Percentiles rank a stretch among this genome's conserved stretches.
phyloP scores from a whole-genome alignment of 768 basidiomycete genomes.

The Coprinopsis strossmayeri region DNA sequence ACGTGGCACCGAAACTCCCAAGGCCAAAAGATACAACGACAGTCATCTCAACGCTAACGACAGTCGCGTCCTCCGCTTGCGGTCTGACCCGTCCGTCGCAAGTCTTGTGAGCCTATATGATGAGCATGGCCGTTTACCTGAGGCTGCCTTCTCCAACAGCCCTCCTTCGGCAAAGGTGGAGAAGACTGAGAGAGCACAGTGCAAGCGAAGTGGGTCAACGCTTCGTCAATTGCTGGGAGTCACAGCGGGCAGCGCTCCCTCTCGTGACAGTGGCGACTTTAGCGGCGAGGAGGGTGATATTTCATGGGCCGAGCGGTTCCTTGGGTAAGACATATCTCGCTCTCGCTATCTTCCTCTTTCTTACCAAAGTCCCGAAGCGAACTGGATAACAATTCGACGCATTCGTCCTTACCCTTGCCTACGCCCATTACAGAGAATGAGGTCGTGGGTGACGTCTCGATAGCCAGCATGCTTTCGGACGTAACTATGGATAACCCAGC shows the following conservation, averaged over 20 bases:
- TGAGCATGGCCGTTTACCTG: slow-evolving; percentile 57
- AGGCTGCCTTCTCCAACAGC: slow-evolving; percentile 59
- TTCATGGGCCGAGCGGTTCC: slow-evolving; percentile 76
- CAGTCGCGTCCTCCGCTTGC: slow-evolving; percentile 50
- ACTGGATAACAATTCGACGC: slow-evolving; percentile 16
- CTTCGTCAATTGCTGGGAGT: slow-evolving; percentile 66
- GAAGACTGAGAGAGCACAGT: slow-evolving; percentile 44
- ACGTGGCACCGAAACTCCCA: background rate
- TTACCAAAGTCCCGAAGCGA: slow-evolving; percentile 36
- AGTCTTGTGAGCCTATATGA: slow-evolving; percentile 72
- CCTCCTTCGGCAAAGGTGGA: slow-evolving; percentile 28
- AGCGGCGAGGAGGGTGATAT: slow-evolving; percentile 61
- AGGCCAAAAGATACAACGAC: slow-evolving; percentile 9
- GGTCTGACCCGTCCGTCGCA: slow-evolving; percentile 73
- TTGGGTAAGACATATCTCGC: slow-evolving; percentile 49
- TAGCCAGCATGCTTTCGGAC: slow-evolving; percentile 28
- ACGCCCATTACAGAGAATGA: slow-evolving; percentile 37
- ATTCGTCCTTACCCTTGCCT: slow-evolving; percentile 7
- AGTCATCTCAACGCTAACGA: slow-evolving; percentile 33
- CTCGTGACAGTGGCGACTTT: slow-evolving; percentile 25
- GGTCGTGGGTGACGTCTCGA: slow-evolving; percentile 40
- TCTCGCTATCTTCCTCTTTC: background rate
- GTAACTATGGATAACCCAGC: slow-evolving; percentile 35
- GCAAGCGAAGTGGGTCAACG: slow-evolving; percentile 61
- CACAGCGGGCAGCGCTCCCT: slow-evolving; percentile 25